These are phyloP conservation scores for Trichoderma semiorbis DNA, from an alignment of 2,329 filamentous ascomycete species.

Conservation along the genomic window DNA sequence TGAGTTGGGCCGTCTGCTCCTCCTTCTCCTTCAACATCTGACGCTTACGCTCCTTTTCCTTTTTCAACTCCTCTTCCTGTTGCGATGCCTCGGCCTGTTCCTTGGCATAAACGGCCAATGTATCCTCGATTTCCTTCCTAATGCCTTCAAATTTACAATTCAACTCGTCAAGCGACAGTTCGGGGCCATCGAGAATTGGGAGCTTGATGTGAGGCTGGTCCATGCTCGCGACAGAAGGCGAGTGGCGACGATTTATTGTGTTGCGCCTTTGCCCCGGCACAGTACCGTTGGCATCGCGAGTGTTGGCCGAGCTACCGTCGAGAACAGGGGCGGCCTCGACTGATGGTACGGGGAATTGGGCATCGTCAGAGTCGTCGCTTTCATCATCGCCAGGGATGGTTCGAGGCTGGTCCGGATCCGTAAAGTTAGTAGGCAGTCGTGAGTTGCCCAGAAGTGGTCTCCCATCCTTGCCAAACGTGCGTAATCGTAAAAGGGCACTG, in stretches of 20 bases:
- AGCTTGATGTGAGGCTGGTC: constrained; percentile 48
- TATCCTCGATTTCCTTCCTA: constrained; percentile 78
- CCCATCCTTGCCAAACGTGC: constrained; percentile 67
- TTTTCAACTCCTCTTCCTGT: constrained; percentile 64
- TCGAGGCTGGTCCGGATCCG: constrained; percentile 48
- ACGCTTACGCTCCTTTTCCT: constrained; percentile 75
- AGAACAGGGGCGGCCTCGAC: constrained; percentile 61
- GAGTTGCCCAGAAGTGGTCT: constrained; percentile 57
- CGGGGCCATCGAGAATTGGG: constrained; percentile 50
- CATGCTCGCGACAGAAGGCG: constrained; percentile 62
- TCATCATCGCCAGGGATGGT: constrained; percentile 38
- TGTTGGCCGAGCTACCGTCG: constrained; percentile 57
- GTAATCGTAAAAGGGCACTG: constrained; percentile 78
- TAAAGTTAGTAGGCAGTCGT: constrained; percentile 54
- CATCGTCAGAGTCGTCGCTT: constrained; percentile 45
- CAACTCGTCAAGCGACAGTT: constrained; percentile 69
- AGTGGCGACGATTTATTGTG: constrained; percentile 71
- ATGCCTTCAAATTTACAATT: constrained; percentile 78
- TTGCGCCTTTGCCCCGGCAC: constrained; percentile 38
- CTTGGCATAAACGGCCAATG: constrained; percentile 64
- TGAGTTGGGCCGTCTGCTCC: constrained; percentile 79
- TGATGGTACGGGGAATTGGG: constrained; percentile 48
- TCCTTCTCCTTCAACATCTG: constrained; percentile 84
- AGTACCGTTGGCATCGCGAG: constrained; percentile 59
- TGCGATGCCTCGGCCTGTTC: constrained; percentile 69